Evolutionary conservation across 352 stramenopile genomes (phyloP), one percentile per base, ranked within the genome.

Genomic region (Globisporangium uncinulatum): DNA sequence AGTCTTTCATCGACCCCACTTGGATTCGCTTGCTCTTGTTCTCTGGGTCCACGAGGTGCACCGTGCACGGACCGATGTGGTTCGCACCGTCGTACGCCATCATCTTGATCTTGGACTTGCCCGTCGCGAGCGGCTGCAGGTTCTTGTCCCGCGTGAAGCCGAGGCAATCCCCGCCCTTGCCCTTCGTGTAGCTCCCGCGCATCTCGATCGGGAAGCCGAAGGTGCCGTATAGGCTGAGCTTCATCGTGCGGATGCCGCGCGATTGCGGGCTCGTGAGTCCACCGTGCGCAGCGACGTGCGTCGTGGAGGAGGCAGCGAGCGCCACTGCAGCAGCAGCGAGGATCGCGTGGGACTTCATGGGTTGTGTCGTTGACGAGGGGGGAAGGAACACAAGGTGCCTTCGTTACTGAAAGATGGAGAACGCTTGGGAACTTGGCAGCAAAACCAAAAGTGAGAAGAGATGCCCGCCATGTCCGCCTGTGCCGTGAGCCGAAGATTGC

Each of bases 71-170:
- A 19, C 70, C 70, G 36, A 78, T 59, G 61, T 78, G 67, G 64
- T 78, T 75, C 42, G 70, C 70, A 6, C 67, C 67, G 32, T 74
- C 64, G 48, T 74, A 74, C 32, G 69, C 69, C n/a, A 62, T 64
- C 67, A 78, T 71, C 24, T 59, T 53, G 58, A 78, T 69, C 44
- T 68, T 78, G 45, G 57, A 73, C 49, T 61, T 54, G 41, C 64
- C 66, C 49, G 61, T 58, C 19, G 60, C 42, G 24, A 78, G 36
- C 0, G 56, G 57, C 51, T 72, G 66, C 15, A 78, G 57, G 43
- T 71, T 70, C 31, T 53, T 69, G 54, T 71, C 67, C 2, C 59
- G 47, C 19, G 53, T 73, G 52, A 69, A 71, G 42, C 59, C 61
- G 50, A 78, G 54, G 53, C 69, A 77, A 53, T 78, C 59, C 3